A percentile compares a stretch with the other conserved stretches of the same genome.
These are phyloP conservation scores for Colletotrichum australisinense DNA, from an alignment of 2,329 filamentous ascomycete species.

Conservation along the genomic window DNA sequence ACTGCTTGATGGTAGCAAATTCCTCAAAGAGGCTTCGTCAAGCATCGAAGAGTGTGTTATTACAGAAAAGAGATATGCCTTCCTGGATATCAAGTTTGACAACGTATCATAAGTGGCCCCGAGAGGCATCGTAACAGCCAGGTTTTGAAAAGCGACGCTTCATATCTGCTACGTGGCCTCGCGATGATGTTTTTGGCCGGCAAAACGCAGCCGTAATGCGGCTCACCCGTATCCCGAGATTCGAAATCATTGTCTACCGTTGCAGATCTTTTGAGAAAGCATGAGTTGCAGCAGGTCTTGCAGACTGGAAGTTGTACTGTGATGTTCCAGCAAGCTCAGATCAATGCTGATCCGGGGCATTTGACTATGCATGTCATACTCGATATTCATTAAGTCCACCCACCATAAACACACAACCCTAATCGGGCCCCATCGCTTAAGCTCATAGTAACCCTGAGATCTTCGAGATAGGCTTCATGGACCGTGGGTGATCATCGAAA, in stretches of 20 bases:
- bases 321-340: neutral
- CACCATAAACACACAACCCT: no score
- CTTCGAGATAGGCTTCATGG: neutral
- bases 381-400: neutral
- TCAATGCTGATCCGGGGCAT: neutral
- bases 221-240: neutral
- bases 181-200: no score
- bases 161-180: neutral
- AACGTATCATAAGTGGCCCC: no score
- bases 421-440: neutral
- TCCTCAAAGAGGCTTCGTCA: no score
- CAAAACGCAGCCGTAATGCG: no score
- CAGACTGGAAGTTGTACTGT: neutral
- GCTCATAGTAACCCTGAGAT: neutral
- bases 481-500: constrained; percentile 4
- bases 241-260: neutral
- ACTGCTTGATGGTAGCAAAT: no score
- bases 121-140: neutral
- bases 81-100: no score
- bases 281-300: neutral
- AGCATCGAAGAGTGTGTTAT: no score
- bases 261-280: neutral
- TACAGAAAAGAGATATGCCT: no score
- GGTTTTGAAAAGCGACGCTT: neutral
- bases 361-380: neutral